Conservation (phyloP, 2,329 filamentous ascomycete species). For the Colletotrichum trifolii region DNA sequence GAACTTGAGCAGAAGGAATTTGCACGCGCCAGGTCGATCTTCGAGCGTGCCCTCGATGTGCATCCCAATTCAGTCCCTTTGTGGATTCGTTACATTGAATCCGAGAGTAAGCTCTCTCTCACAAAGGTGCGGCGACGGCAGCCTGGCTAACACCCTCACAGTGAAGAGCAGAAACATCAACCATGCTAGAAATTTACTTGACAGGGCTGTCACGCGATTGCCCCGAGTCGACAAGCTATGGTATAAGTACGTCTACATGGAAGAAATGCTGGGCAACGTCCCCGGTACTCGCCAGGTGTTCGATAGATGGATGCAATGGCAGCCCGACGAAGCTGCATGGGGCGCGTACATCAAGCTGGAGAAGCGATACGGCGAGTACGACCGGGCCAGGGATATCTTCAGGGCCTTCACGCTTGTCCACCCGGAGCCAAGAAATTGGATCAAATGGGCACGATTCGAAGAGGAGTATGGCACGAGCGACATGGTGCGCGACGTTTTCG, state of each 20-base stretch:
- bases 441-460: slow-evolving; percentile 98
- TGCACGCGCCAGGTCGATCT: slow-evolving; percentile 88
- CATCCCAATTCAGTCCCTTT: slow-evolving; percentile 87
- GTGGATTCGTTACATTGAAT: slow-evolving; percentile 94
- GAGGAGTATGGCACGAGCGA: slow-evolving; percentile 95
- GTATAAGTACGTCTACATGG: slow-evolving; percentile 99
- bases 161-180: slow-evolving; percentile 81
- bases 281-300: slow-evolving; percentile 93
- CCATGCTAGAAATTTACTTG: slow-evolving; percentile 92
- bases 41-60: slow-evolving; percentile 93
- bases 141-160: slow-evolving; percentile 8
- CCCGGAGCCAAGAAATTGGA: slow-evolving; percentile 95
- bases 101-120: slow-evolving; percentile 83
- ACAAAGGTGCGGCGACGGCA: neutral
- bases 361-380: slow-evolving; percentile 92
- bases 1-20: slow-evolving; percentile 99
- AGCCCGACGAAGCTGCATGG: slow-evolving; percentile 96
- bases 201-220: slow-evolving; percentile 91
- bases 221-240: slow-evolving; percentile 95
- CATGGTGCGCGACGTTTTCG: slow-evolving; percentile 90
- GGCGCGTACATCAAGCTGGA: slow-evolving; percentile 96
- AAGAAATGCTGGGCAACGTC: slow-evolving; percentile 96
- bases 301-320: slow-evolving; percentile 98
- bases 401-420: slow-evolving; percentile 91
- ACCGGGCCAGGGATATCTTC: slow-evolving; percentile 90